Base-by-base conservation (phyloP, 768 basidiomycete genomes). In the Mycena sanguinolenta region DNA sequence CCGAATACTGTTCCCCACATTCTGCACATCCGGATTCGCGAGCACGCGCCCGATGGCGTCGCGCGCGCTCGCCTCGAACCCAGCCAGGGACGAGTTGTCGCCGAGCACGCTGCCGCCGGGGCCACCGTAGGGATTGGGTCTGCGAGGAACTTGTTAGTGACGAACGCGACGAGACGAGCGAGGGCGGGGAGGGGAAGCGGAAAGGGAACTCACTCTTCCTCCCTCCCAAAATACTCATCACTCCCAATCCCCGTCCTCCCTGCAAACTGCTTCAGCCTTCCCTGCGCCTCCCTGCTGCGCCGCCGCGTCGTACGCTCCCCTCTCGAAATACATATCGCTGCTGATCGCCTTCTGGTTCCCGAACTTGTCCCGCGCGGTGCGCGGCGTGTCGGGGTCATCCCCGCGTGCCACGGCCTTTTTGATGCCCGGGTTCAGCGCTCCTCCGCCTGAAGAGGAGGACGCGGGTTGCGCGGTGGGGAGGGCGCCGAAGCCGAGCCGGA, bases 321-420 rank as follows among this genome's bases (percentile, higher is more conserved):
- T 89, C 27, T 92, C 95, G 79, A 99, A 99, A 85, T 92, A 98
- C 94, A 96, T 96, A 77, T 99, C 98, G 4, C 96, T 97, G 7
- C 97, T 98, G 79, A 99, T 99, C 63, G 89, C 96, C 78, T 98
- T 99, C 79, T 99, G 98, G 68, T 77, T 80, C 2, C 95, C 95
- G 79, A 99, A 99, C 75, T 94, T 95, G 10, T 97, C 93, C 66
- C 96, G 90, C 1, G 98, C 97, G 21, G 88, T 53, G 60, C 65
- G 63, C 59, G 58, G 23, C 53, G 89, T 6, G 90, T 96, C 0
- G 91, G 90, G 30, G 61, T 94, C 90, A 59, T 91, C 92, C 6
- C 55, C 78, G 2, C 80, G 21, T 28, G 59, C 77, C 9, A 54
- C 42, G 28, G 46, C 32, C 39, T 63, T 70, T 17, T 28, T 39